Evolutionary conservation across 148 eudicot genomes (phyloP), one percentile per base, ranked within the genome.

Genomic region (Amaranthus cruentus): DNA sequence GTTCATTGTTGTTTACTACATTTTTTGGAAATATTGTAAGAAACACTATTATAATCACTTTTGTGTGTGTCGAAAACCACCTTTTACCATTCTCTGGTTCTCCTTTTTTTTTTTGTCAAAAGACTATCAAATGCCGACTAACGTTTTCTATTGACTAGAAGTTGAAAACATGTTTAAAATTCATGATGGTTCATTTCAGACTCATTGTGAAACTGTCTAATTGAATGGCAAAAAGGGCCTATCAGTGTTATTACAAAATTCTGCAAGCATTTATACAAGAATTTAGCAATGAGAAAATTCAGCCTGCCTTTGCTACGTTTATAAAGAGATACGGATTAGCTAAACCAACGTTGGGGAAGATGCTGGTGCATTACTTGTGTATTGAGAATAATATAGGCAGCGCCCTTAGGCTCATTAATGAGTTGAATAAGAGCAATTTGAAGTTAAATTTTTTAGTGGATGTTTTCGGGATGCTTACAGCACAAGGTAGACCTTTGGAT

Each of bases 401-500:
- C 71, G 97, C 96, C 44, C 82, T 95, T 75, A 58, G 66, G 74
- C 80, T 88, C 73, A 75, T 91, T 15, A 48, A 75, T 53, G 78
- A 74, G 77, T 75, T 87, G 77, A 83, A 75, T 46, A 84, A 77
- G 70, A 75, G 77, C 55, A 81, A 52, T 46, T 55, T 78, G 46
- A 77, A 46, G 50, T 51, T 87, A 11, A 73, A 77, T 75, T 78
- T 90, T 65, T 87, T 90, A 49, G 58, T 68, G 62, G 67, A 77
- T 49, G 78, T 87, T 68, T 66, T 95, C 47, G 66, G 62, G 65
- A 80, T 73, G 77, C 87, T 91, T 73, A 75, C 73, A n/a, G 84
- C 79, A 55, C 85, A 80, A 71, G 87, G 90, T 46, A 84, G 85
- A 77, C 71, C 69, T 67, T 49, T 83, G 81, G 97, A 95, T 81